These are phyloP conservation scores for Fusarium falciforme DNA, from an alignment of 2,329 filamentous ascomycete species.

Conservation along the genomic window DNA sequence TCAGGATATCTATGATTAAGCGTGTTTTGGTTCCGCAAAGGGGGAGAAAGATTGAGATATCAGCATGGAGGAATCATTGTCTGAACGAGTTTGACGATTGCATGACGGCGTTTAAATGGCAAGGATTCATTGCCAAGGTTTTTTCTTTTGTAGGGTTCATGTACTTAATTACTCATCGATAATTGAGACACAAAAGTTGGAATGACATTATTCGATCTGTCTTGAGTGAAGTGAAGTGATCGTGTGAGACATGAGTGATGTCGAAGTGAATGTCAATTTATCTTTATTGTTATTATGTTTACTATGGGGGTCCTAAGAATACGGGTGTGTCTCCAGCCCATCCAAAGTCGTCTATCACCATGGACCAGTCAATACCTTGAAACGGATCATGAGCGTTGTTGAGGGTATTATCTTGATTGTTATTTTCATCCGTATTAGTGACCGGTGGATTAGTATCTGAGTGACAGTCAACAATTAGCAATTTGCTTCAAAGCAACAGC, in stretches of 20 bases:
- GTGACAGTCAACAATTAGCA: background rate
- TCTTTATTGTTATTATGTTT: background rate
- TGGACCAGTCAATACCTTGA: conserved; percentile 62
- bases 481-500: background rate
- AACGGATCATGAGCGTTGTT: conserved; percentile 49
- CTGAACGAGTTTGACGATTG: conserved; percentile 28
- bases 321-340: conserved; percentile 52
- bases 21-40: background rate
- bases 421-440: background rate
- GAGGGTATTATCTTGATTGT: conserved; percentile 32
- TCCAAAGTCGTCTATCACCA: conserved; percentile 63
- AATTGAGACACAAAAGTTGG: conserved; percentile 16
- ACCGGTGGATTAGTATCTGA: conserved; percentile 6
- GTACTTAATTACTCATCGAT: conserved; percentile 17
- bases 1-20: conserved; percentile 63
- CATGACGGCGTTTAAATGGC: conserved; percentile 25
- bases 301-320: conserved; percentile 45
- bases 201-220: background rate
- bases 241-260: background rate
- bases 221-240: background rate
- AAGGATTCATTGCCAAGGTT: background rate
- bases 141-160: conserved; percentile 10
- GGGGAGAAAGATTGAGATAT: conserved; percentile 3
- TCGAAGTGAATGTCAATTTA: background rate
- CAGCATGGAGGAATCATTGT: conserved; percentile 12